phyloP scores from a whole-genome alignment of 768 basidiomycete genomes.

The Russula sp. region DNA sequence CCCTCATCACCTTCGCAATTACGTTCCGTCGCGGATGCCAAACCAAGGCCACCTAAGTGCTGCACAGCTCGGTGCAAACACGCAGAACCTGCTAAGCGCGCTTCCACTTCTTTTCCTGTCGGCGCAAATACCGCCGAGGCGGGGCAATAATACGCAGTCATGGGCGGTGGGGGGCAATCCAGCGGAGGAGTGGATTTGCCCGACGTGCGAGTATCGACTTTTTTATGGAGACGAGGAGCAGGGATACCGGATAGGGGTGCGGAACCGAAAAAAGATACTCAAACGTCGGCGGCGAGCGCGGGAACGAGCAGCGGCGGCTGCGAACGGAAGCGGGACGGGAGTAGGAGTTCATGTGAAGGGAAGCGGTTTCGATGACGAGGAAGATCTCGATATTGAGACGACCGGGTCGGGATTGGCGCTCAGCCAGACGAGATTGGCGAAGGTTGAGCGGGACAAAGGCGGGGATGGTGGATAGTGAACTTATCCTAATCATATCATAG shows the following conservation, averaged over 20 bases:
- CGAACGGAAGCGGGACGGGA: conserved; percentile 41
- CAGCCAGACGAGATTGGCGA: conserved; percentile 17
- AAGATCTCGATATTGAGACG: conserved; percentile 20
- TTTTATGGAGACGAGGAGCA: conserved; percentile 85
- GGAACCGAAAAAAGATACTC: conserved; percentile 74
- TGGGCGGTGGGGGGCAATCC: conserved; percentile 40
- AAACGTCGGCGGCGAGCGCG: conserved; percentile 61
- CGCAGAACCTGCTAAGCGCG: conserved; percentile 51
- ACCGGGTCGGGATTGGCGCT: conserved; percentile 19
- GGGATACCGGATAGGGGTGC: conserved; percentile 57
- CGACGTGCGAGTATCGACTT: conserved; percentile 87
- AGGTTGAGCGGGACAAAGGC: conserved; percentile 16
- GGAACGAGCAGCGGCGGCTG: conserved; percentile 58
- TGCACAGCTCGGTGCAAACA: conserved; percentile 37
- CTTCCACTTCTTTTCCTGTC: conserved; percentile 60
- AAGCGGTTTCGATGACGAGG: conserved; percentile 22
- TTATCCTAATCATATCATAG: not conserved
- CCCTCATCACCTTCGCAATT: conserved; percentile 93
- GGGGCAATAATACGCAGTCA: conserved; percentile 28
- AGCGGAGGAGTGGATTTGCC: conserved; percentile 89
- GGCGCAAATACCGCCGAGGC: conserved; percentile 55
- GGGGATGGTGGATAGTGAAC: not conserved
- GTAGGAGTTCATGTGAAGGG: conserved; percentile 31
- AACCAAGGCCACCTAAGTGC: conserved; percentile 34
- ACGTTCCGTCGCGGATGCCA: conserved; percentile 79